These are phyloP conservation scores for Cytospora piceae DNA, from an alignment of 2,329 filamentous ascomycete genomes.

Conservation along the genomic window DNA sequence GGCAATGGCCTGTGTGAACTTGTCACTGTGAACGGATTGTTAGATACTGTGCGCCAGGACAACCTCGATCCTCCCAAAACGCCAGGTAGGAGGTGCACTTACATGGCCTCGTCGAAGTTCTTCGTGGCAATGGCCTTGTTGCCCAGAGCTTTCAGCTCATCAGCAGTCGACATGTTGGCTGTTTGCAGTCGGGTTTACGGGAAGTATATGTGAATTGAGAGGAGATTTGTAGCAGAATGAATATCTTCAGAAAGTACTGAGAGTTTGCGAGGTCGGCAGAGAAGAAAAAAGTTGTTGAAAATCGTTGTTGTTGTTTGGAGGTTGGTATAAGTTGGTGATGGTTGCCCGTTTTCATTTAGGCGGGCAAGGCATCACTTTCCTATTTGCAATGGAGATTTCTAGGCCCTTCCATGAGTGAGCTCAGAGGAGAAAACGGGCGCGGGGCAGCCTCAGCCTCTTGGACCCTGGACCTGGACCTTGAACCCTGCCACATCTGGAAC, in stretches of 20 bases:
- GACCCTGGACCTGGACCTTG: constrained; percentile 10
- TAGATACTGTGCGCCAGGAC: constrained; percentile 1
- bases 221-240: background rate
- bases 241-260: background rate
- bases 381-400: constrained; percentile 27
- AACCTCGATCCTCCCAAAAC: background rate
- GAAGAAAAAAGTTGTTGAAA: background rate
- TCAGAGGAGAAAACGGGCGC: constrained; percentile 16
- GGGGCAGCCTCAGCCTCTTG: constrained; percentile 12
- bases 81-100: constrained; percentile 48
- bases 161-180: constrained; percentile 59
- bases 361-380: constrained; percentile 18
- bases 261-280: background rate
- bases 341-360: constrained; percentile 17
- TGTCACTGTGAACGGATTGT: constrained; percentile 64
- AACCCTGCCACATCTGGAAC: constrained; percentile 5
- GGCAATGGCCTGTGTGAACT: constrained; percentile 92
- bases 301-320: background rate
- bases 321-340: constrained; percentile 10
- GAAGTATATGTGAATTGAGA: background rate
- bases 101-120: constrained; percentile 96
- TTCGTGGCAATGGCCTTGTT: constrained; percentile 99
- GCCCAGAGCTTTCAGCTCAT: constrained; percentile 92
- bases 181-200: background rate
- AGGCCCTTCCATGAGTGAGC: constrained; percentile 28